A percentile compares a stretch with the other conserved stretches of the same genome.
phyloP scores from a whole-genome alignment of 2,329 filamentous ascomycete species.

The Diplodia mutila region DNA sequence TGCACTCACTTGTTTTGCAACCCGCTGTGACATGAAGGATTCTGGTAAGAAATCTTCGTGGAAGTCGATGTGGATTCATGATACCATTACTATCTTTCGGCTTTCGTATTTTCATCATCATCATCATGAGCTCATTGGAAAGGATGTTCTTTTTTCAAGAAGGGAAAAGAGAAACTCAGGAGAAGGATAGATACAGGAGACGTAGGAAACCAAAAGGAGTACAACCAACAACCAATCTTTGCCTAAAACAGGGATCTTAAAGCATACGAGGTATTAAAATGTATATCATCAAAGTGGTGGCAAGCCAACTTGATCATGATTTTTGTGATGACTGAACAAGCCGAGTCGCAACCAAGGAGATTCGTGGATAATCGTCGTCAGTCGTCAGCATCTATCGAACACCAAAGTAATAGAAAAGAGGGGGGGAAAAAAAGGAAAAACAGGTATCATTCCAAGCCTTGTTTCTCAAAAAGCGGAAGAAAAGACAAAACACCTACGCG shows the following conservation, averaged over 20 bases:
- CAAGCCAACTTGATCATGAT: background rate
- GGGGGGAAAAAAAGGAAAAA: no score
- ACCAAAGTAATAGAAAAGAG: background rate
- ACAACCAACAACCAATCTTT: background rate
- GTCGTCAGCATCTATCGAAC: constrained; percentile 11
- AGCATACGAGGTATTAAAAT: constrained; percentile 7
- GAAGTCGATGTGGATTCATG: background rate
- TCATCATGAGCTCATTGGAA: background rate
- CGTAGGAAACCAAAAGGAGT: background rate
- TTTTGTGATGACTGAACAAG: background rate
- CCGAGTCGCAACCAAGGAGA: background rate
- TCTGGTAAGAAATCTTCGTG: background rate
- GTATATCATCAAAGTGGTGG: background rate
- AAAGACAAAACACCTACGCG: background rate
- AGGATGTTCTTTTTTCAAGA: background rate
- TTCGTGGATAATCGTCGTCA: constrained; percentile 8
- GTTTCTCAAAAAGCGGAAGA: background rate
- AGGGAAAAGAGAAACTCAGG: background rate
- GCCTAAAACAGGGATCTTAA: background rate
- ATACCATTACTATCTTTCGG: constrained; percentile 11
- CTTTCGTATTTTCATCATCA: background rate
- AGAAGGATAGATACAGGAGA: background rate
- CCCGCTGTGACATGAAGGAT: background rate
- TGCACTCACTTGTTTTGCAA: no score
- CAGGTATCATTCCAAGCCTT: constrained; percentile 13